Evolutionary conservation across 106 monocot genomes (phyloP).

Genomic region (Dendrobium officinale): DNA sequence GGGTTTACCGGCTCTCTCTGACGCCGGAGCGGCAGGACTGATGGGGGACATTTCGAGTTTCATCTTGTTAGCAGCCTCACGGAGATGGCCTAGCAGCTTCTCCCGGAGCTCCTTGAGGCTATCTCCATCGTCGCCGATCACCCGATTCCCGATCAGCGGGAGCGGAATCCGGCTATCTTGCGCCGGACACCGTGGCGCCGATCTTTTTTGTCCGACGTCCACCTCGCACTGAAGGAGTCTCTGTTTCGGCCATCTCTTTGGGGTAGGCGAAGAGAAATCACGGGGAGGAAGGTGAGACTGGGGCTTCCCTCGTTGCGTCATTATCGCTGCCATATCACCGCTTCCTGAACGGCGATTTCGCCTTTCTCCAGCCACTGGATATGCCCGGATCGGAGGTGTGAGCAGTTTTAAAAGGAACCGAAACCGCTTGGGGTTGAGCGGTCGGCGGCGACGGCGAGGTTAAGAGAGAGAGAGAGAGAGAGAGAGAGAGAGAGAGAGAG

Average conservation of each 20-base stretch:
- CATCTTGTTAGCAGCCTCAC: conserved; percentile 20
- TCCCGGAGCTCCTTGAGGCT: conserved; percentile 16
- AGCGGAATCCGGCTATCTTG: not conserved
- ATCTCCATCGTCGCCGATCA: not conserved
- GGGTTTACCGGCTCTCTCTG: not conserved
- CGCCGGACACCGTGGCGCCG: too few species aligned
- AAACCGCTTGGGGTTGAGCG: not conserved
- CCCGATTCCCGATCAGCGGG: not conserved
- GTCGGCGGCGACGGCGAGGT: not conserved
- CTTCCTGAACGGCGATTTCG: not conserved
- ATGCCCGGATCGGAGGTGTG: not conserved
- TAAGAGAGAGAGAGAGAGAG: not conserved
- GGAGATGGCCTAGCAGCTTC: conserved; percentile 40
- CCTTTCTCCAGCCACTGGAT: not conserved
- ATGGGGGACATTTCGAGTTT: conserved; percentile 8
- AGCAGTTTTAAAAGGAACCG: not conserved
- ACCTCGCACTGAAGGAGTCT: not conserved
- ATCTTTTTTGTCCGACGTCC: not conserved
- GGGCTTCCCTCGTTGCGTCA: not conserved
- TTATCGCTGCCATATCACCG: not conserved
- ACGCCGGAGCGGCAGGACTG: not conserved
- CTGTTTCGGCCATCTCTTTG: not conserved
- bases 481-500: not conserved
- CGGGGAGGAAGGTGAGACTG: conserved; percentile 5
- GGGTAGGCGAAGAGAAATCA: not conserved